phyloP scores from a whole-genome alignment of 2,329 filamentous ascomycete species.

The Phialophora expanda region DNA sequence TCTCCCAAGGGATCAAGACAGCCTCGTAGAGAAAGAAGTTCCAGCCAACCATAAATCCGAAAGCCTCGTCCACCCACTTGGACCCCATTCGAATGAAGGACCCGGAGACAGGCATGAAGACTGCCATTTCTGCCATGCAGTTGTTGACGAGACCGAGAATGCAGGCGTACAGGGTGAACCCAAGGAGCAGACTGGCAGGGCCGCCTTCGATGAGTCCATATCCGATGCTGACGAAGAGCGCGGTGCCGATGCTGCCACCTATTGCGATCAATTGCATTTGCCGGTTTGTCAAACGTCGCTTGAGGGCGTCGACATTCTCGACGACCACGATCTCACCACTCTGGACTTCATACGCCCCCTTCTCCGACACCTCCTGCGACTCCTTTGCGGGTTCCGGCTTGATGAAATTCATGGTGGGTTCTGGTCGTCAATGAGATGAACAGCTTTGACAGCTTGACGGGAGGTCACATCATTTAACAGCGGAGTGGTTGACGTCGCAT shows the following conservation, averaged over 20 bases:
- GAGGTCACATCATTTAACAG: not conserved
- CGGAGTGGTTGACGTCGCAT: not conserved
- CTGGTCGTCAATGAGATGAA: not conserved
- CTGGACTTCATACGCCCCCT: not conserved
- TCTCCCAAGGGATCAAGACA: conserved; percentile 49
- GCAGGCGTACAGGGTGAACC: conserved; percentile 42
- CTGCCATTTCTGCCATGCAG: conserved; percentile 50
- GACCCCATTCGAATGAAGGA: conserved; percentile 47
- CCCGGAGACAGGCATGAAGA: conserved; percentile 48
- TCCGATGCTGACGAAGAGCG: conserved; percentile 47
- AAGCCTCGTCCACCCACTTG: conserved; percentile 53
- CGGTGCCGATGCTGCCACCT: conserved; percentile 46
- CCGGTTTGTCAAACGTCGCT: conserved; percentile 27
- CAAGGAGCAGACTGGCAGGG: conserved; percentile 44
- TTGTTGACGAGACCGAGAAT: conserved; percentile 45
- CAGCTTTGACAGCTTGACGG: not conserved
- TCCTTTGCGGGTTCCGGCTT: not conserved
- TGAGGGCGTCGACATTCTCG: conserved; percentile 6
- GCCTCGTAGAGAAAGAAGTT: conserved; percentile 55
- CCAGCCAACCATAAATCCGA: conserved; percentile 53
- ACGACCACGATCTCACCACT: not conserved
- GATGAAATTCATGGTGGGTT: not conserved
- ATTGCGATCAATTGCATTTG: conserved; percentile 51
- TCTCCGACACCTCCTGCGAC: not conserved
- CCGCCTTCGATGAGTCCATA: conserved; percentile 43